Conservation (phyloP, 164 flowering plant species). For the Hamamelis virginiana region DNA sequence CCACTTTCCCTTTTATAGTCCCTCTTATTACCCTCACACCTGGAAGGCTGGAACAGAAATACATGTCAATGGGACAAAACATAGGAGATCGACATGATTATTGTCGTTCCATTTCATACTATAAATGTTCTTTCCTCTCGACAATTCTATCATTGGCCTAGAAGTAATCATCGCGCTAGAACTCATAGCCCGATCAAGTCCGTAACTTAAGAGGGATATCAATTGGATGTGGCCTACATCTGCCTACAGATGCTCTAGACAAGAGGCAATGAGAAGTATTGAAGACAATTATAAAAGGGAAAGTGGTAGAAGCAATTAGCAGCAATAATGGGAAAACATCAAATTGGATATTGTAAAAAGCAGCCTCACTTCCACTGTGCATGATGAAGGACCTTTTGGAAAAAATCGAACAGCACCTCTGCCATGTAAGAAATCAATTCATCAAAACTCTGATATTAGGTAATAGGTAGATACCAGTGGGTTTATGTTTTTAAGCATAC, state of each 20-base stretch:
- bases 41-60: neutral
- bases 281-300: neutral
- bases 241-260: too few relatives aligned
- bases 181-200: too few relatives aligned
- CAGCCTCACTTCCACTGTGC: conserved; percentile 66
- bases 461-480: neutral
- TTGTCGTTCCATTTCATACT: neutral
- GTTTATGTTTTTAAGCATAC: too few relatives aligned
- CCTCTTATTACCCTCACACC: neutral
- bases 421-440: conserved; percentile 31
- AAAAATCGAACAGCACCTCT: conserved; percentile 95
- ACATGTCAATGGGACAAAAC: neutral
- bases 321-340: neutral
- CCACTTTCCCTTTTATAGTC: neutral
- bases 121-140: neutral
- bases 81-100: neutral
- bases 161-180: neutral
- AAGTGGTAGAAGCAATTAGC: neutral
- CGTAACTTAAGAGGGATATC: too few relatives aligned
- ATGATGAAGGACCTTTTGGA: conserved; percentile 84
- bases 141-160: neutral
- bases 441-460: conserved; percentile 6
- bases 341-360: neutral
- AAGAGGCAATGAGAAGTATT: too few relatives aligned
- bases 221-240: too few relatives aligned